Conservation (phyloP, 805 yeast genomes). For the Wickerhamiella spandovensis region DNA sequence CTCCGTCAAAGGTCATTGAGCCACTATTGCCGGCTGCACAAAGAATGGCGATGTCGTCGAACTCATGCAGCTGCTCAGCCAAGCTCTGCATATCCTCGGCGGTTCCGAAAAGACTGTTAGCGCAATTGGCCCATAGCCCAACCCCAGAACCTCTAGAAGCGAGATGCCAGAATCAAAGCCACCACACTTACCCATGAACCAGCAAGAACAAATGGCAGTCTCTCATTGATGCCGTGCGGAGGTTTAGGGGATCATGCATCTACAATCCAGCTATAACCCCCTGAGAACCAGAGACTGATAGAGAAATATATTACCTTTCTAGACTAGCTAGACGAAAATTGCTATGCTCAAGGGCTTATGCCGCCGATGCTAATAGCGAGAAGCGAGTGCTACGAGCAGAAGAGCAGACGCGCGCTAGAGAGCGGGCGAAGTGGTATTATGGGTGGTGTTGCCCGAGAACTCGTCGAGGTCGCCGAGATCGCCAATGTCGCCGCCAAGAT, state of each 20-base stretch:
- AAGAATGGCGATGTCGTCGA: too few relatives aligned
- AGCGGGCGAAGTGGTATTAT: background rate
- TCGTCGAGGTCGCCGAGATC: slow-evolving; percentile 3
- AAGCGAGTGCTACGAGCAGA: background rate
- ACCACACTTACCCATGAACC: slow-evolving; percentile 14
- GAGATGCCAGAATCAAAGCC: too few relatives aligned
- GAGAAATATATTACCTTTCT: background rate
- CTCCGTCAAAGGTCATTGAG: slow-evolving; percentile 66
- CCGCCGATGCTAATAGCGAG: too few relatives aligned
- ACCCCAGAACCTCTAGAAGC: too few relatives aligned
- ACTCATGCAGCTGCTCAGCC: slow-evolving; percentile 30
- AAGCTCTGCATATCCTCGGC: slow-evolving; percentile 42
- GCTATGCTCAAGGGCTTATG: background rate
- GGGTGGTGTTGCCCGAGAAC: background rate
- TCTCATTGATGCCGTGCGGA: too few relatives aligned
- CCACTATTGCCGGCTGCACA: slow-evolving; percentile 16
- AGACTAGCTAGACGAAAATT: background rate
- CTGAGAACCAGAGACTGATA: too few relatives aligned
- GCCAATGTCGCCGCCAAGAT: slow-evolving; percentile 2
- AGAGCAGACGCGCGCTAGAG: slow-evolving; percentile 2
- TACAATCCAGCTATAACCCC: too few relatives aligned
- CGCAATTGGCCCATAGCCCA: too few relatives aligned
- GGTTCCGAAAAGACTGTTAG: slow-evolving; percentile 47
- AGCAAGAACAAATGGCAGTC: slow-evolving; percentile 15
- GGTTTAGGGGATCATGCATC: too few relatives aligned